Percentiles rank a stretch among this genome's conserved stretches.
phyloP scores from a whole-genome alignment of 208 protist species.

The Vickermania spadyakhi region DNA sequence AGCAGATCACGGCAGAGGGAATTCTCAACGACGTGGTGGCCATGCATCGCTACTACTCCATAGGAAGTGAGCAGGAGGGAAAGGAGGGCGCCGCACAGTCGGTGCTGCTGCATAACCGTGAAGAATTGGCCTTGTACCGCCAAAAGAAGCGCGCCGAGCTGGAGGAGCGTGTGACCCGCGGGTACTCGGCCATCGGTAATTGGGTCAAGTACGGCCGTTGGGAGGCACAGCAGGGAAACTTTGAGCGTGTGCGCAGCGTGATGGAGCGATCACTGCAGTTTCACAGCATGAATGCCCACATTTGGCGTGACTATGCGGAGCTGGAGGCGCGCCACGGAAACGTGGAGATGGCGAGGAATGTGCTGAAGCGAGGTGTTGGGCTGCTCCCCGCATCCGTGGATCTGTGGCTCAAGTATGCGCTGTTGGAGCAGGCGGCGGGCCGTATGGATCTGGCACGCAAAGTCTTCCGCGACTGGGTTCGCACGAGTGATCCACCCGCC shows the following conservation, averaged over 20 bases:
- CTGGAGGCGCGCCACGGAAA: conserved; percentile 96
- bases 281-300: conserved; percentile 80
- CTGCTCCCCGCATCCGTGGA: conserved; percentile 92
- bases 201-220: conserved; percentile 97
- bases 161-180: conserved; percentile 90
- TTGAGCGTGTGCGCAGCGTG: conserved; percentile 91
- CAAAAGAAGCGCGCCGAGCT: conserved; percentile 91
- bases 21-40: conserved; percentile 96
- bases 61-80: conserved; percentile 36
- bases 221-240: conserved; percentile 96
- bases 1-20: conserved; percentile 97
- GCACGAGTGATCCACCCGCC: conserved; percentile 29
- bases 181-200: conserved; percentile 60
- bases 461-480: conserved; percentile 96
- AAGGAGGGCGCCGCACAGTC: not conserved
- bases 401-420: conserved; percentile 95
- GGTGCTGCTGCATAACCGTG: conserved; percentile 92
- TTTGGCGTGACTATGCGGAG: conserved; percentile 98
- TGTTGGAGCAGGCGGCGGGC: conserved; percentile 90
- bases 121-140: conserved; percentile 93
- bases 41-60: conserved; percentile 78
- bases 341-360: conserved; percentile 96
- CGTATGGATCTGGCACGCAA: conserved; percentile 35
- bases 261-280: conserved; percentile 91
- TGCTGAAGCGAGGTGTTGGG: conserved; percentile 95